Base-by-base conservation (phyloP, 2,329 filamentous ascomycete species). In the Pseudogymnoascus sp. region DNA sequence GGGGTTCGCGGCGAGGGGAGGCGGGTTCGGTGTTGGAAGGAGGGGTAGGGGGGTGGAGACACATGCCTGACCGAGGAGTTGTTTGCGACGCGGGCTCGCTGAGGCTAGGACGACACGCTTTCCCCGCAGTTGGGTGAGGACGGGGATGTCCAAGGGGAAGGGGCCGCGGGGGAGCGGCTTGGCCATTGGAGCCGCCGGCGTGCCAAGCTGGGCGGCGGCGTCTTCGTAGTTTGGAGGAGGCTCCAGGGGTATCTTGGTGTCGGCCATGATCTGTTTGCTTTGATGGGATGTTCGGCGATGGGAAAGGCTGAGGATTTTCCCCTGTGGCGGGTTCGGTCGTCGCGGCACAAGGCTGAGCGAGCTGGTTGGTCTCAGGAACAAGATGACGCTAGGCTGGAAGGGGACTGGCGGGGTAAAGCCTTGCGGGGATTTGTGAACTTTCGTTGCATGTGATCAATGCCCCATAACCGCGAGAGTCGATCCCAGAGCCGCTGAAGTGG, bases 61-160 rank as follows among this genome's bases (percentile, higher is more conserved):
- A 68, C 71, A 43, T 75, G 89, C 86, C 76, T 88, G 88, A 60
- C 85, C 84, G 43, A 99, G 84, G 8, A 99, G 85, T 67, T 90
- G 88, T 75, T 88, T 89, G 62, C 95, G 84, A 49, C 95, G 84
- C 0, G 95, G 95, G 1, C 93, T 97, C 18, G 89, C 86, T 2
- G 93, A 97, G 61, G 95, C 95, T 28, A 99, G 87, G 68, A 99
- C 90, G 5, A 96, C 86, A 67, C 93, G 84, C 75, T 90, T 91
- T 62, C 84, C 84, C 71, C 89, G 87, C 67, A 99, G 84, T 71
- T 88, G 81, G 70, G 84, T 84, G 64, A 99, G 79, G 63, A 92
- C 87, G 14, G 93, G 93, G 16, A 97, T 82, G 65, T 91, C 83
- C 66, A 97, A 84, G 1, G 90, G 89, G 46, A 84, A 80, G 6